Conservation (phyloP, 2,329 filamentous ascomycete species). For the Dendrostoma leiphaemia region DNA sequence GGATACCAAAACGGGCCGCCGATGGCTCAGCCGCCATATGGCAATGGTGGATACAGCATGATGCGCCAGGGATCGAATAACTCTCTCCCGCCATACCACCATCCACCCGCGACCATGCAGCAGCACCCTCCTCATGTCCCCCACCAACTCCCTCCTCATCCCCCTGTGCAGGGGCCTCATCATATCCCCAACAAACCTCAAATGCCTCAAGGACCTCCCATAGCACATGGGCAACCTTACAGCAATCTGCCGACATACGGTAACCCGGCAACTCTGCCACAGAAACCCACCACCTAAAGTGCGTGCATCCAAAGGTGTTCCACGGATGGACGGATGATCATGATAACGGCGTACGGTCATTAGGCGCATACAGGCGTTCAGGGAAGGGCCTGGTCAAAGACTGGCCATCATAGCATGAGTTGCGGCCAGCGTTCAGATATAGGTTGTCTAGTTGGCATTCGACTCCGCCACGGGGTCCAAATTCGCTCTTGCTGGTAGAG, state of each 20-base stretch:
- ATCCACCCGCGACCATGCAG: conserved; percentile 29
- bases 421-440: conserved; percentile 13
- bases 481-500: conserved; percentile 19
- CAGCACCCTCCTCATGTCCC: conserved; percentile 35
- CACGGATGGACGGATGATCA: conserved; percentile 18
- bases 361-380: conserved; percentile 37
- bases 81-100: conserved; percentile 48
- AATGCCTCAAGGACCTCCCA: conserved; percentile 38
- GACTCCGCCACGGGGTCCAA: conserved; percentile 6
- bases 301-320: conserved; percentile 22
- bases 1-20: conserved; percentile 46
- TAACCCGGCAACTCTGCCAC: conserved; percentile 58
- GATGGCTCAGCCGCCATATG: conserved; percentile 40
- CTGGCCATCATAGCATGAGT: background rate
- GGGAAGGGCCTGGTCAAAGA: conserved; percentile 9
- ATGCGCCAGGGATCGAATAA: conserved; percentile 55
- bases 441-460: background rate
- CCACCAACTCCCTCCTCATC: conserved; percentile 35
- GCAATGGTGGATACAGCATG: conserved; percentile 50
- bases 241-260: conserved; percentile 56
- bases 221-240: conserved; percentile 39
- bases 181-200: conserved; percentile 47
- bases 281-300: conserved; percentile 50
- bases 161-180: conserved; percentile 29
- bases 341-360: conserved; percentile 18